phyloP scores from a whole-genome alignment of 306 rosid species.

The Trichosanthes cucumerina region DNA sequence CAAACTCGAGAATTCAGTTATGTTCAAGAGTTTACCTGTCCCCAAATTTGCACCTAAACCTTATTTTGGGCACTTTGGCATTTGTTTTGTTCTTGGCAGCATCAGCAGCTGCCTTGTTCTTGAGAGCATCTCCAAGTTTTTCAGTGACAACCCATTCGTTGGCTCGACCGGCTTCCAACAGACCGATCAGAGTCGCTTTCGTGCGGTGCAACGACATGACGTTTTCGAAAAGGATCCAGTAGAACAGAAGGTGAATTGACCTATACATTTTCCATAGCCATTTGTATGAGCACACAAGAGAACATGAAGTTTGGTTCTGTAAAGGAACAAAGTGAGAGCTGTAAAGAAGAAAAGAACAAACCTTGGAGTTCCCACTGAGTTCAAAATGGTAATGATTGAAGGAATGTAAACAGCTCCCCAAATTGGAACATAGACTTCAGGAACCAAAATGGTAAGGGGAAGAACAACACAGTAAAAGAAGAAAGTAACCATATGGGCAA shows the following conservation, averaged over 20 bases:
- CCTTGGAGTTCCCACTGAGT: conserved; percentile 99
- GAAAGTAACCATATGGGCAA: conserved; percentile 95
- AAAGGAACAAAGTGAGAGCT: neutral
- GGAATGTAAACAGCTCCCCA: conserved; percentile 99
- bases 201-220: conserved; percentile 99
- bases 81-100: conserved; percentile 52
- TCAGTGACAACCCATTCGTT: conserved; percentile 99
- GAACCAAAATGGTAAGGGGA: conserved; percentile 88
- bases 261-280: conserved; percentile 34
- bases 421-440: conserved; percentile 92
- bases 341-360: conserved; percentile 6
- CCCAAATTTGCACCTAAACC: conserved; percentile 45
- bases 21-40: conserved; percentile 40
- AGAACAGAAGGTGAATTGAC: conserved; percentile 89
- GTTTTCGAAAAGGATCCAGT: conserved; percentile 97
- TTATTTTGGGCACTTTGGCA: conserved; percentile 36
- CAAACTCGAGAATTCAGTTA: neutral
- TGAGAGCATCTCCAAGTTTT: conserved; percentile 76
- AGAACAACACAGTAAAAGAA: conserved; percentile 85
- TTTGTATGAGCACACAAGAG: neutral
- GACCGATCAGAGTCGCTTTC: conserved; percentile 80
- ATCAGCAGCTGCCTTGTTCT: conserved; percentile 67
- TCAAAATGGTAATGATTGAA: conserved; percentile 88
- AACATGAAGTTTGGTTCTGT: neutral
- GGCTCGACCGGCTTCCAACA: conserved; percentile 71